These are phyloP conservation scores for Candida nemodendra DNA, from an alignment of 805 yeast species.

Conservation along the genomic window DNA sequence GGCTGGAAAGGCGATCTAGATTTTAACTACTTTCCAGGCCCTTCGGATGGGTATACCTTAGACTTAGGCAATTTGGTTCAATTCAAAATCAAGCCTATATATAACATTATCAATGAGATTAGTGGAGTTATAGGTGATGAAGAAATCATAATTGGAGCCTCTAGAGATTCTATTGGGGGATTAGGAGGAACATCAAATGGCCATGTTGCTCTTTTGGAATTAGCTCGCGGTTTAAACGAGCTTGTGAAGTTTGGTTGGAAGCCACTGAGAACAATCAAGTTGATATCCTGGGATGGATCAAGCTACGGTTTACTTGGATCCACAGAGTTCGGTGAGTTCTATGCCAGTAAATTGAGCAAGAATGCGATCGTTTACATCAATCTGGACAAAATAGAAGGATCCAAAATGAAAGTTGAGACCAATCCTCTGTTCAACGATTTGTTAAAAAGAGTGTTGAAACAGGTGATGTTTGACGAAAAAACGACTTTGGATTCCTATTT, in stretches of 20 bases:
- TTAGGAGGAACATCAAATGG: constrained; percentile 53
- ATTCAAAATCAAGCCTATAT: constrained; percentile 42
- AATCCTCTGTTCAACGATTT: constrained; percentile 57
- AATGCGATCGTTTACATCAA: constrained; percentile 52
- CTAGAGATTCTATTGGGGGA: constrained; percentile 53
- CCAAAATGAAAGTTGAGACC: constrained; percentile 43
- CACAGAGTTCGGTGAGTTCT: constrained; percentile 54
- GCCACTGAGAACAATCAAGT: constrained; percentile 40
- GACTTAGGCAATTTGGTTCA: constrained; percentile 43
- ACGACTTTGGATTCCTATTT: constrained; percentile 51
- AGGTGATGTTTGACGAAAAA: constrained; percentile 41
- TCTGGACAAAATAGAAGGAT: constrained; percentile 56
- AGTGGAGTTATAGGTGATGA: constrained; percentile 55
- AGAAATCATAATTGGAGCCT: constrained; percentile 53
- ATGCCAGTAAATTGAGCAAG: constrained; percentile 37
- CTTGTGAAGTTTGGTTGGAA: constrained; percentile 45
- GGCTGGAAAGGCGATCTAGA: constrained; percentile 41
- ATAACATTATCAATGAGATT: constrained; percentile 52
- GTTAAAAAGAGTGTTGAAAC: constrained; percentile 44
- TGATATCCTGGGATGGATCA: constrained; percentile 44
- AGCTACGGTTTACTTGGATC: constrained; percentile 54
- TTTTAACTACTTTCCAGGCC: constrained; percentile 48
- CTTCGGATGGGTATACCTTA: constrained; percentile 35
- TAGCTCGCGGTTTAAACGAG: constrained; percentile 49
- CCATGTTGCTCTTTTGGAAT: constrained; percentile 47